phyloP scores from a whole-genome alignment of 1,139 yeast species.

The Pichia inconspicua region DNA sequence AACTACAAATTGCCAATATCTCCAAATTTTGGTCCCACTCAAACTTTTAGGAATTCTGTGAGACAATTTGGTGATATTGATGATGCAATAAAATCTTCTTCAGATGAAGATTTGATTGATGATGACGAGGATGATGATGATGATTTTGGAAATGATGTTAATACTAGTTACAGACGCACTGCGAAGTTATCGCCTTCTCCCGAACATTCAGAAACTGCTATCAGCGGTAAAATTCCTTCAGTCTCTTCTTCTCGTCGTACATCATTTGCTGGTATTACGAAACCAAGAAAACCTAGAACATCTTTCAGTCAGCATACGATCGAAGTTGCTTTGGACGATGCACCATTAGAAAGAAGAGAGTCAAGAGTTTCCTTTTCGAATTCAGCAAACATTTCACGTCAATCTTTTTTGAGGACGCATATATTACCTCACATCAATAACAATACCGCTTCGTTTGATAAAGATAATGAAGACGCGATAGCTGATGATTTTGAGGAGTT shows the following conservation, averaged over 20 bases:
- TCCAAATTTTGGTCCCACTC: constrained; percentile 26
- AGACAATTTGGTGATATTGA: constrained; percentile 23
- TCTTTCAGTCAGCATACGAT: constrained; percentile 27
- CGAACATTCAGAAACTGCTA: not conserved
- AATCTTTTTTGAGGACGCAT: constrained; percentile 28
- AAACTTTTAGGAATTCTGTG: constrained; percentile 22
- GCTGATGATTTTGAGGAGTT: constrained; percentile 9
- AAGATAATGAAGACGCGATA: constrained; percentile 12
- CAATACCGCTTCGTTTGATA: constrained; percentile 8
- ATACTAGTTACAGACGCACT: not conserved
- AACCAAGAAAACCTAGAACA: constrained; percentile 28
- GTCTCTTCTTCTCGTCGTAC: constrained; percentile 24
- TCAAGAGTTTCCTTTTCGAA: constrained; percentile 30
- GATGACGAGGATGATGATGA: constrained; percentile 23
- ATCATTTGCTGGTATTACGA: constrained; percentile 27
- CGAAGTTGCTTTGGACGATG: constrained; percentile 28
- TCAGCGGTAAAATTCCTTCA: constrained; percentile 12
- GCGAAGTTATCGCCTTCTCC: not conserved
- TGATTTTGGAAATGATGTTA: not conserved
- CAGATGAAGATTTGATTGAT: constrained; percentile 29
- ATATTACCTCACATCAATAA: constrained; percentile 17
- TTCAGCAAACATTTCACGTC: constrained; percentile 27
- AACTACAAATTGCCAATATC: constrained; percentile 39
- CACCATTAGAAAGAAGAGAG: constrained; percentile 26
- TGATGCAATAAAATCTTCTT: constrained; percentile 31